These are phyloP conservation scores for Fraxinus xanthoxyloides DNA, from an alignment of 305 asterid species.

Conservation along the genomic window DNA sequence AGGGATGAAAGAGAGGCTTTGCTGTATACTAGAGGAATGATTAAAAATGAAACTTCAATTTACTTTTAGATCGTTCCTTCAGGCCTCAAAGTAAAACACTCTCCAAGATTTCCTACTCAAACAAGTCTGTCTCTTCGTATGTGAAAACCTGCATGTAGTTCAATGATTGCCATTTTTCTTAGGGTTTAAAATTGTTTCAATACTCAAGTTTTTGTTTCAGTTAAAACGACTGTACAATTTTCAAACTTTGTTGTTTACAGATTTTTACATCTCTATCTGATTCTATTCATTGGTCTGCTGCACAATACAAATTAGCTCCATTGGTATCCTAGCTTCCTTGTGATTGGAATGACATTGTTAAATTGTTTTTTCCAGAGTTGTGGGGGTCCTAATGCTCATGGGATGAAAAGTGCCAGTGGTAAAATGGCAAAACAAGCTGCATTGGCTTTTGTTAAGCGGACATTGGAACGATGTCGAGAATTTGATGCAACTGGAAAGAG, in stretches of 20 bases:
- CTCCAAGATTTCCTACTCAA: neutral
- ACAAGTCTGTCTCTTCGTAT: neutral
- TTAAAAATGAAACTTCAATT: neutral
- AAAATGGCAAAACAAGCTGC: conserved; percentile 88
- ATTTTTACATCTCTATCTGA: neutral
- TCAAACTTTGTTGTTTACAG: neutral
- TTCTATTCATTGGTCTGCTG: conserved; percentile 8
- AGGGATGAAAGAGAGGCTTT: neutral
- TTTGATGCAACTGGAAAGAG: conserved; percentile 69
- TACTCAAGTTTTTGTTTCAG: neutral
- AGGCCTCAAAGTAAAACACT: neutral
- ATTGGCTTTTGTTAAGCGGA: conserved; percentile 72
- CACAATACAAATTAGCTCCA: neutral
- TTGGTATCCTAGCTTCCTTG: neutral
- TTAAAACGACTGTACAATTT: neutral
- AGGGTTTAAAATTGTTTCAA: neutral
- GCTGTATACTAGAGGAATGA: neutral
- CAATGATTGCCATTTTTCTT: neutral
- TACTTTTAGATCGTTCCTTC: neutral
- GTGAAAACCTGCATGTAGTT: neutral
- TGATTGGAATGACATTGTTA: conserved; percentile 13
- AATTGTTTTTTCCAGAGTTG: conserved; percentile 49
- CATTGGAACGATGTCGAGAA: conserved; percentile 67
- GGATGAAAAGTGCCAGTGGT: conserved; percentile 78
- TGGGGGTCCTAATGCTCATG: conserved; percentile 77